Base-by-base conservation (phyloP, 805 yeast species). In the Saturnispora gosingensis region DNA sequence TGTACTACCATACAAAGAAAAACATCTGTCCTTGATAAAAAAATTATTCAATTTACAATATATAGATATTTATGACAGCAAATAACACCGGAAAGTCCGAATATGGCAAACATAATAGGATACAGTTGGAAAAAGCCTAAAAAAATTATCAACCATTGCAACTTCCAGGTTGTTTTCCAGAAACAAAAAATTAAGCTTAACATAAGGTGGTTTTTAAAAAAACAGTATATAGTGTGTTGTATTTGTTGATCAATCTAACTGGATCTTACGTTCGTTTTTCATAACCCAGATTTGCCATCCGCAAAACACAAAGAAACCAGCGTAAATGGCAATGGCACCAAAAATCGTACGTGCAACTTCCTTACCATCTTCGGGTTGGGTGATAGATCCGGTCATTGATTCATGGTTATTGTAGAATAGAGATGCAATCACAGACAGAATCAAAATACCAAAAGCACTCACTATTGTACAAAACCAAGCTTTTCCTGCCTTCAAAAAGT, bases 391-490 rank as follows among this genome's bases (percentile, higher is more conserved):
- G 72, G 89, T 83, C 85, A 91, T 83, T 20, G 95, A 77, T 71
- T 91, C 98, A 66, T 88, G 95, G 58, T 82, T 86, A 35, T 72
- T 72, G 59, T 84, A 74, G 73, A 93, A 91, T 56, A 91, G 75
- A 58, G 81, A 79, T 18, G 95, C 99, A 59, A 91, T 79, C 52
- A 87, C 85, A 10, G 95, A 77, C 46, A 91, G 77, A 52, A 91
- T 93, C 45, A 88, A 84, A 34, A 91, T 82, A 53, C 95, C 99
- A 67, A 91, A 91, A 15, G 93, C 89, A 47, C 97, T 89, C 44
- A 93, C 74, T 42, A 91, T 77, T 44, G 98, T 91, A 67, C 99
- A 91, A 68, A 87, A 88, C 87, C 96, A 91, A 24, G 99, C 98
- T 63, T 87, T 83, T 27, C 82, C 86, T 46, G 93, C 72, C 85